A percentile compares a stretch with the other conserved stretches of the same genome.
Evolutionary conservation across 257 asterid species (phyloP).

Genomic region (Solanum clarkiae): DNA sequence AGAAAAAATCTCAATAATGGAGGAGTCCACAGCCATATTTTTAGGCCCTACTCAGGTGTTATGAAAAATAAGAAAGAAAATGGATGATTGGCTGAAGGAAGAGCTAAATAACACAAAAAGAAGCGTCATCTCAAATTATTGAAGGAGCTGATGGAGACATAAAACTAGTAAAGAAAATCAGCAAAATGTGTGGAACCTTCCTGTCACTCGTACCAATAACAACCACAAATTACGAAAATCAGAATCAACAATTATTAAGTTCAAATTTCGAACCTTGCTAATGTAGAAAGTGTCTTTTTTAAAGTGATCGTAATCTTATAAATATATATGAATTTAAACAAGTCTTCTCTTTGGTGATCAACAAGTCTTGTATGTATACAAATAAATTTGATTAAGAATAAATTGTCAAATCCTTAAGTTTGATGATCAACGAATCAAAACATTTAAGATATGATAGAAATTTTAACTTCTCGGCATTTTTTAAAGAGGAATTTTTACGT

Average conservation of each 20-base stretch:
- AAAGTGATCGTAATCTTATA: not conserved
- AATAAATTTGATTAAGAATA: too few relatives aligned
- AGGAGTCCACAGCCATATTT: not conserved
- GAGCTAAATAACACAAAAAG: not conserved
- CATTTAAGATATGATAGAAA: too few relatives aligned
- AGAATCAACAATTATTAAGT: not conserved
- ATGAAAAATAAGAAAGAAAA: not conserved
- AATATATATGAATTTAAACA: not conserved
- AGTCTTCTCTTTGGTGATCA: too few relatives aligned
- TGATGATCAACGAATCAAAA: too few relatives aligned
- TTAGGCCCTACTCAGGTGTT: not conserved
- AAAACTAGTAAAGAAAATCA: not conserved
- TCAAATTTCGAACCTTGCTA: not conserved
- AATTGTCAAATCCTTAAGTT: too few relatives aligned
- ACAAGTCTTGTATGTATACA: too few relatives aligned
- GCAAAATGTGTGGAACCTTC: not conserved
- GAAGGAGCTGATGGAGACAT: not conserved
- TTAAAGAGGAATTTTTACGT: too few relatives aligned
- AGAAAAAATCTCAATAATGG: not conserved
- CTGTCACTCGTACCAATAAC: not conserved
- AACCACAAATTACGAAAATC: not conserved
- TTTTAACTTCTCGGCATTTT: too few relatives aligned
- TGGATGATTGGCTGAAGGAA: not conserved
- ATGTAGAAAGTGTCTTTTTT: too few relatives aligned
- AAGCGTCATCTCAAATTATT: not conserved